Evolutionary conservation across 208 protist species (phyloP).

Genomic region (Acanthamoeba healyi): DNA sequence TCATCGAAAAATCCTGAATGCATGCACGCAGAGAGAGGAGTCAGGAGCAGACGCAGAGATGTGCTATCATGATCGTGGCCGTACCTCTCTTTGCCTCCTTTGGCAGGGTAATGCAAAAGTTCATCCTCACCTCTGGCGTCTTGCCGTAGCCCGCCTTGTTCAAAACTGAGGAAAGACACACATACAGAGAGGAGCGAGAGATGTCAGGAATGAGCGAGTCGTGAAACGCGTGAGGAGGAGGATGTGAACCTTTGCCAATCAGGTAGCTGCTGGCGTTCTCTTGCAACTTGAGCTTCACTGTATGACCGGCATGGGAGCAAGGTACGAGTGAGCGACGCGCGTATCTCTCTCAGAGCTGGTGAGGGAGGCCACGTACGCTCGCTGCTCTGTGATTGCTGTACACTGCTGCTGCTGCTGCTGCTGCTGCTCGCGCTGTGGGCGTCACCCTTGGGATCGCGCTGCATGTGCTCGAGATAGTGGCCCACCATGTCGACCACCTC

Average conservation of each 20-base stretch:
- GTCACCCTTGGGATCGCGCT: neutral
- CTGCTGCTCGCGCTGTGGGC: neutral
- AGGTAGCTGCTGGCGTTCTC: slow-evolving; percentile 16
- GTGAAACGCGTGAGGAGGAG: neutral
- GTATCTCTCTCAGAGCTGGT: too few species aligned
- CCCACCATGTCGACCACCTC: slow-evolving; percentile 46
- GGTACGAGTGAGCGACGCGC: too few species aligned
- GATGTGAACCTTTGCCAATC: neutral
- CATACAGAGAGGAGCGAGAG: too few species aligned
- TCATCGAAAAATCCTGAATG: neutral
- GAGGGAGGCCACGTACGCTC: neutral
- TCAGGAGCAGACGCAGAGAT: too few species aligned
- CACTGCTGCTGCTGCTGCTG: too few species aligned
- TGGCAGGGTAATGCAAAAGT: slow-evolving; percentile 20
- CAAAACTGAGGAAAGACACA: neutral
- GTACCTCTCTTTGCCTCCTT: neutral
- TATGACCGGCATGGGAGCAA: too few species aligned
- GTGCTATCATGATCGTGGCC: too few species aligned
- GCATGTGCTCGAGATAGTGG: slow-evolving; percentile 12
- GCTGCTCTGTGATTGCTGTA: neutral
- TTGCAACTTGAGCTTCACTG: slow-evolving; percentile 24
- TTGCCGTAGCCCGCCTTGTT: slow-evolving; percentile 23
- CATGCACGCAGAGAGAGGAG: neutral
- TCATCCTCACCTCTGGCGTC: slow-evolving; percentile 15
- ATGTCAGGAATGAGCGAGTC: too few species aligned